Evolutionary conservation across 1,284 basidiomycete species (phyloP).

Genomic region (Malassezia yamatoensis): DNA sequence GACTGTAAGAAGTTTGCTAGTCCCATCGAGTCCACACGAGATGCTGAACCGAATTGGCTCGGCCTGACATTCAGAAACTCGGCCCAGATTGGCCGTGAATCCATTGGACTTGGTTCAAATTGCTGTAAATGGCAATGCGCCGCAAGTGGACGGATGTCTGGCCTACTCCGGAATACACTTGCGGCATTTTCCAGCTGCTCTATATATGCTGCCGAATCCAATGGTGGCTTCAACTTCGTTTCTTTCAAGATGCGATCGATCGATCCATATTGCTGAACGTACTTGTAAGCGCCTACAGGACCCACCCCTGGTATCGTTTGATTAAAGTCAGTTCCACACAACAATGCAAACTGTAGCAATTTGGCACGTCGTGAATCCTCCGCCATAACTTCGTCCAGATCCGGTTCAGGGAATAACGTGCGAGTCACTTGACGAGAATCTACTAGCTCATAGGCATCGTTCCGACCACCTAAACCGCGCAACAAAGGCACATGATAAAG

Average conservation of each 20-base stretch:
- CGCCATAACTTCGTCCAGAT: background rate
- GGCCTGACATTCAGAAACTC: background rate
- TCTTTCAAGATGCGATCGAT: background rate
- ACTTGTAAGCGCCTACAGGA: slow-evolving; percentile 1
- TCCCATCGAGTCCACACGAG: too few species aligned
- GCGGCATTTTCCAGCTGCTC: slow-evolving; percentile 30
- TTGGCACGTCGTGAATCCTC: slow-evolving; percentile 15
- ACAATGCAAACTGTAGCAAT: slow-evolving; percentile 41
- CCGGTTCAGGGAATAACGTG: slow-evolving; percentile 22
- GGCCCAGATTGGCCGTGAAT: background rate
- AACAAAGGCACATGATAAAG: slow-evolving; percentile 43
- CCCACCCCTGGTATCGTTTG: slow-evolving; percentile 38
- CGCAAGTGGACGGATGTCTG: slow-evolving; percentile 19
- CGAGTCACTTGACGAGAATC: slow-evolving; percentile 23
- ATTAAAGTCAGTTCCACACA: slow-evolving; percentile 47
- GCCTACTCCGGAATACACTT: slow-evolving; percentile 31
- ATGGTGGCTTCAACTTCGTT: slow-evolving; percentile 24
- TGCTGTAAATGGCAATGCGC: background rate
- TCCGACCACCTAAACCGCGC: slow-evolving; percentile 31
- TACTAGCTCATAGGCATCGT: slow-evolving; percentile 25
- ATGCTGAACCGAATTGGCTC: too few species aligned
- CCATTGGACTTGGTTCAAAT: background rate
- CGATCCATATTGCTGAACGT: background rate
- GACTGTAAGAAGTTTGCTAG: too few species aligned
- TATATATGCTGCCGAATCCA: slow-evolving; percentile 28